Evolutionary conservation across 1,139 yeast genomes (phyloP).

Genomic region (Diutina mesorugosa): DNA sequence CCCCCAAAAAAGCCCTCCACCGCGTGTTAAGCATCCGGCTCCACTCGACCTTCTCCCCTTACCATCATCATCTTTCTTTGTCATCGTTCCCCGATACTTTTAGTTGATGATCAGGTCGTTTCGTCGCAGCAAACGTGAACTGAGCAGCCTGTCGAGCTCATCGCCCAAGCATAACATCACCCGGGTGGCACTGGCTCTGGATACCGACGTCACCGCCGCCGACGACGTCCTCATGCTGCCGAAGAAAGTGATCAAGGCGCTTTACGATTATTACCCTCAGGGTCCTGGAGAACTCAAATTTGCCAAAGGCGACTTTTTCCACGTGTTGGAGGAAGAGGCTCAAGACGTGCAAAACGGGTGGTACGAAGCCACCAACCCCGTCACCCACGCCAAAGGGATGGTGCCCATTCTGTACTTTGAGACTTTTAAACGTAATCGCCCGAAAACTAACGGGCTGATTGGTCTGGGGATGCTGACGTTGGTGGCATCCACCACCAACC

Average conservation of each 20-base stretch:
- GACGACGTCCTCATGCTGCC: slow-evolving; percentile 35
- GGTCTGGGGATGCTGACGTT: not conserved
- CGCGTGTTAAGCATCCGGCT: too few species aligned
- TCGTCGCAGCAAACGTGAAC: slow-evolving; percentile 2
- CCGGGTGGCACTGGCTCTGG: not conserved
- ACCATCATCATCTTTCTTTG: too few species aligned
- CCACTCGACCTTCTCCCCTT: not conserved
- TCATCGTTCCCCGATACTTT: not conserved
- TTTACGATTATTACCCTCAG: slow-evolving; percentile 66
- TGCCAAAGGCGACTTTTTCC: slow-evolving; percentile 75
- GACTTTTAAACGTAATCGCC: slow-evolving; percentile 51
- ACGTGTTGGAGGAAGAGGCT: slow-evolving; percentile 35
- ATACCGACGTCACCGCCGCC: slow-evolving; percentile 6
- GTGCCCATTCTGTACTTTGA: slow-evolving; percentile 84
- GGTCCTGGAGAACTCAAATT: slow-evolving; percentile 76
- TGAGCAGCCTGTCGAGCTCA: not conserved
- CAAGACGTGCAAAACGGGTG: slow-evolving; percentile 40
- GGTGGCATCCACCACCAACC: not conserved
- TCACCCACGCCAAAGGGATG: slow-evolving; percentile 64
- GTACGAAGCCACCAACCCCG: slow-evolving; percentile 87
- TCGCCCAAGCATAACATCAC: not conserved
- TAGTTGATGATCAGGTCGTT: slow-evolving; percentile 2
- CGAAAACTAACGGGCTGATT: slow-evolving; percentile 3
- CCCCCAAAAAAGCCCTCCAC: too few species aligned
- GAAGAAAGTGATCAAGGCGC: slow-evolving; percentile 73